phyloP scores from a whole-genome alignment of 2,329 filamentous ascomycete species.

The Thelonectria blattea region DNA sequence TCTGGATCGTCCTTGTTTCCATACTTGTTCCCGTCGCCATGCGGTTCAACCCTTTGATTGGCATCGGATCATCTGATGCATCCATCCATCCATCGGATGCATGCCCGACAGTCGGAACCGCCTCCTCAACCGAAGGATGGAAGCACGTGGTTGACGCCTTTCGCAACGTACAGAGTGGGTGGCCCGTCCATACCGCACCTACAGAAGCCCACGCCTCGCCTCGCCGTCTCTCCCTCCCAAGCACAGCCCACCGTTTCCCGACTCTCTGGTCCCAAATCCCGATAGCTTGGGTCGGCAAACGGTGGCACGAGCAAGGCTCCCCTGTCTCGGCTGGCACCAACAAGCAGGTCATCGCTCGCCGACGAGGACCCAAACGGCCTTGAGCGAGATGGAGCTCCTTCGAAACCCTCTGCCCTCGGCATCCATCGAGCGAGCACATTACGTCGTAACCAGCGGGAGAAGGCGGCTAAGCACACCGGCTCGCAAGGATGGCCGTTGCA shows the following conservation, averaged over 20 bases:
- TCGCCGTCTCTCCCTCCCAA: conserved; percentile 13
- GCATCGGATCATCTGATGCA: background rate
- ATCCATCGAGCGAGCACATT: background rate
- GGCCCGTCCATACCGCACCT: background rate
- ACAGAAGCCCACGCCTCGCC: background rate
- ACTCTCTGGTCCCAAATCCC: conserved; percentile 42
- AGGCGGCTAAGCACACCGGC: conserved; percentile 21
- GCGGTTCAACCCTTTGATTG: background rate
- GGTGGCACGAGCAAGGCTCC: conserved; percentile 41
- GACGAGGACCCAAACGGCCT: conserved; percentile 5
- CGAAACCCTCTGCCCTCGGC: background rate
- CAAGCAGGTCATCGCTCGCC: conserved; percentile 18
- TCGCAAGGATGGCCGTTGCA: conserved; percentile 17
- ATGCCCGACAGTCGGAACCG: conserved; percentile 1
- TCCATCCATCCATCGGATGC: too few species aligned
- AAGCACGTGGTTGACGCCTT: conserved; percentile 7
- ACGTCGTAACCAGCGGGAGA: conserved; percentile 13
- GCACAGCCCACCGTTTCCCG: conserved; percentile 38
- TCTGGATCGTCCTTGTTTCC: conserved; percentile 12
- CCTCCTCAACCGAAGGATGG: background rate
- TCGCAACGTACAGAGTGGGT: background rate
- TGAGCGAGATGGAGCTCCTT: background rate
- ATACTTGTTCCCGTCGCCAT: background rate
- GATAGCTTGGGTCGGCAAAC: conserved; percentile 45
- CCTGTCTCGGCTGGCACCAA: conserved; percentile 34